Evolutionary conservation across 352 stramenopile genomes (phyloP).

Genomic region (Pythium sp.): DNA sequence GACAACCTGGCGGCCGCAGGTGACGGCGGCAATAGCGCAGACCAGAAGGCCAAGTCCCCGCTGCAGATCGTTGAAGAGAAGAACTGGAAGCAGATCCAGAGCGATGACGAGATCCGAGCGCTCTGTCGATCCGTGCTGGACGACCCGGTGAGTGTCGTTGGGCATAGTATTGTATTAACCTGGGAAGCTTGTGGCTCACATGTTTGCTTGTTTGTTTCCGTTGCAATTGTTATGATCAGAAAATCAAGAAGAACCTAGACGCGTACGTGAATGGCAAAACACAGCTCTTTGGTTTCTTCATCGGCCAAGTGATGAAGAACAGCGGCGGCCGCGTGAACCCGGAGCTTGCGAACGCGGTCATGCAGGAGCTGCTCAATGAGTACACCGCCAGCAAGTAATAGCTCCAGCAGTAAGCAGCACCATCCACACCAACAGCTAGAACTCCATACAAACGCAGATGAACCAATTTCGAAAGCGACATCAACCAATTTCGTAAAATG

Average conservation of each 20-base stretch:
- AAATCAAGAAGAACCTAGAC: neutral
- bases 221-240: neutral
- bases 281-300: neutral
- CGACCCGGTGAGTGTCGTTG: neutral
- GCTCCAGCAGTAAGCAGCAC: too few relatives aligned
- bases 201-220: neutral
- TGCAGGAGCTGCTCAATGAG: neutral
- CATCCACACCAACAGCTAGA: too few relatives aligned
- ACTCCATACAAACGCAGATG: neutral
- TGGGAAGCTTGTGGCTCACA: neutral
- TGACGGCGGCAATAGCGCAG: too few relatives aligned
- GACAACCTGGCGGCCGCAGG: neutral
- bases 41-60: neutral
- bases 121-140: neutral
- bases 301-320: neutral
- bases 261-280: neutral
- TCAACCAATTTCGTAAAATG: neutral
- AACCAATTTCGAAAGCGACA: neutral
- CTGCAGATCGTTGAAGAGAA: neutral
- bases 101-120: neutral
- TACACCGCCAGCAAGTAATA: neutral
- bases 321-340: neutral
- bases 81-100: neutral
- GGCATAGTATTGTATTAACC: neutral
- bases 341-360: neutral